Percentiles rank a stretch among this genome's conserved stretches.
These are phyloP conservation scores for Venturia nashicola DNA, from an alignment of 2,329 filamentous ascomycete species.

Conservation along the genomic window DNA sequence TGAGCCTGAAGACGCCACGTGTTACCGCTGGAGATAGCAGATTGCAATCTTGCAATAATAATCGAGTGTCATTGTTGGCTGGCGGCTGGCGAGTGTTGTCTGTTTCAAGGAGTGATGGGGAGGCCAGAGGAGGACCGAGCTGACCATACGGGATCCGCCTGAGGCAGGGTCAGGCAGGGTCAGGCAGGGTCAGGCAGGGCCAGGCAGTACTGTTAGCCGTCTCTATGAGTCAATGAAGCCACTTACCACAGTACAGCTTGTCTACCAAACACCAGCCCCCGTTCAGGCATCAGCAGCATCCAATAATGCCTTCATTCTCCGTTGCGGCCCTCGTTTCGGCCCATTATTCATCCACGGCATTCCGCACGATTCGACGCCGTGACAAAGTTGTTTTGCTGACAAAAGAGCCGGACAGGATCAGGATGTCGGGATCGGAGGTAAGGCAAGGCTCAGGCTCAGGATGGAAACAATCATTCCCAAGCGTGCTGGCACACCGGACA, in stretches of 20 bases:
- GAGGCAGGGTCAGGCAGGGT: neutral
- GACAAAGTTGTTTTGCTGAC: neutral
- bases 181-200: neutral
- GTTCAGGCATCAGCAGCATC: neutral
- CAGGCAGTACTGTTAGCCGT: too few relatives aligned
- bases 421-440: neutral
- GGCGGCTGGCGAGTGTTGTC: neutral
- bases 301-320: neutral
- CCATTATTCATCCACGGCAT: neutral
- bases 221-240: neutral
- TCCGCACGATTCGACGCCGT: neutral
- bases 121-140: neutral
- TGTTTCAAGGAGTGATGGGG: neutral
- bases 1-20: neutral
- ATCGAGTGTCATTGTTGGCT: neutral
- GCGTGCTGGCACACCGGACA: neutral
- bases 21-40: neutral
- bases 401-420: neutral
- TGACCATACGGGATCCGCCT: neutral
- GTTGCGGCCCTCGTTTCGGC: neutral
- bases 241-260: neutral
- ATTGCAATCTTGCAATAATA: neutral
- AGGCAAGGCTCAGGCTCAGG: neutral
- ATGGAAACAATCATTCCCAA: neutral
- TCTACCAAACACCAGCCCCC: neutral